Evolutionary conservation across 176 grass and related monocot genomes (phyloP).

Genomic region (Oryza australiensis): DNA sequence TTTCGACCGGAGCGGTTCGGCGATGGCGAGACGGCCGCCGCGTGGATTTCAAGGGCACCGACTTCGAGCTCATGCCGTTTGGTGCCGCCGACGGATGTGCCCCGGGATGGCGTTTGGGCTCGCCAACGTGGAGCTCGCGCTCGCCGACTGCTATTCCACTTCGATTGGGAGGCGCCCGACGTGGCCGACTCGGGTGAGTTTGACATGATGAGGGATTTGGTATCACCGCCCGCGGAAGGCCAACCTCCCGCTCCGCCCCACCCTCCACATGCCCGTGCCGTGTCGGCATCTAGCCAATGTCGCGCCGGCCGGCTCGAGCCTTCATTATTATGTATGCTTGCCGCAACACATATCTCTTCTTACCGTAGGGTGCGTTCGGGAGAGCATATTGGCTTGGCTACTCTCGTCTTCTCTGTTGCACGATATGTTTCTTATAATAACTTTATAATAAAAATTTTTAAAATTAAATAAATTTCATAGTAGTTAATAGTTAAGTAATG

Average conservation of each 20-base stretch:
- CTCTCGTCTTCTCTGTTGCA: too few relatives aligned
- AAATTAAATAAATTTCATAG: too few relatives aligned
- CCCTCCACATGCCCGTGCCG: conserved; percentile 15
- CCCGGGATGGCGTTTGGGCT: conserved; percentile 38
- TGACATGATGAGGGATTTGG: conserved; percentile 53
- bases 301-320: too few relatives aligned
- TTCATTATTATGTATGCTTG: too few relatives aligned
- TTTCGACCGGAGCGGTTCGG: conserved; percentile 53
- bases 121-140: conserved; percentile 50
- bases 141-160: conserved; percentile 50
- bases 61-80: conserved; percentile 57
- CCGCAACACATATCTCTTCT: too few relatives aligned
- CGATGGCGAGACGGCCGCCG: background rate
- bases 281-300: background rate
- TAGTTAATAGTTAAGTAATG: too few relatives aligned
- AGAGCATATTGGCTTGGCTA: too few relatives aligned
- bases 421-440: too few relatives aligned
- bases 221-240: conserved; percentile 26
- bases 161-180: conserved; percentile 46
- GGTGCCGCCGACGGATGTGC: conserved; percentile 57
- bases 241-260: conserved; percentile 18
- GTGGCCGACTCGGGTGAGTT: background rate
- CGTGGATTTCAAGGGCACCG: conserved; percentile 38
- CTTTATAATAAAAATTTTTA: too few relatives aligned
- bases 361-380: too few relatives aligned